Evolutionary conservation across 352 stramenopile genomes (phyloP), one percentile per base, ranked within the genome.

Genomic region (Globisporangium middletonii): DNA sequence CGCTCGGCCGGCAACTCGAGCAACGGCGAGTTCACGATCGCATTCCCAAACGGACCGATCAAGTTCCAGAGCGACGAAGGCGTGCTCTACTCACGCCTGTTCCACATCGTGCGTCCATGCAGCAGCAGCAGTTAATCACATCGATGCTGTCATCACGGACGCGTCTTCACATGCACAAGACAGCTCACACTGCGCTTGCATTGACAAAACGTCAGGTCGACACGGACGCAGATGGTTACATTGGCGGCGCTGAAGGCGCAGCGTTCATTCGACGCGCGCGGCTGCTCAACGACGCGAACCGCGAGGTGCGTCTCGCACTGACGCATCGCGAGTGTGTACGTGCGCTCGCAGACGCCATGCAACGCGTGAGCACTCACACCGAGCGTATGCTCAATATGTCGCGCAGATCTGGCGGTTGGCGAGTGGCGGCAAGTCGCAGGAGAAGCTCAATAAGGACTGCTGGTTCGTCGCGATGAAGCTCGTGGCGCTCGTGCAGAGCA

Each of bases 391-490:
- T 35, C 11, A 33, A 41, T 28, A 42, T 43, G 26, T 0, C 37
- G 18, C 27, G 11, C 19, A 95, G 82, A 91, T 95, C 42, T 96
- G 86, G 86, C 73, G 87, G 7, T 63, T 95, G 35, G 83, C 87
- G 15, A 95, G 87, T 61, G 87, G 87, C n/a, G 87, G 87, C 62
- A 91, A 88, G 53, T 95, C 86, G 12, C 81, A 94, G 49, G 70
- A 91, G 28, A 90, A 88, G 54, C 65, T 96, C 12, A 89, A 89
- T 60, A 92, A 93, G 50, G 84, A 95, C 63, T 89, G 78, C 69
- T 95, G 86, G 86, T 92, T 96, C 57, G 77, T 96, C 28, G 86
- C 88, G 11, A 94, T 93, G 82, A 96, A 95, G 57, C 77, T 96
- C 26, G 88, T 96, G 9, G 82, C 85, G 48, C 68, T 95, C 15